phyloP scores from a whole-genome alignment of 2,329 filamentous ascomycete species.

The Pyrenophora teres region DNA sequence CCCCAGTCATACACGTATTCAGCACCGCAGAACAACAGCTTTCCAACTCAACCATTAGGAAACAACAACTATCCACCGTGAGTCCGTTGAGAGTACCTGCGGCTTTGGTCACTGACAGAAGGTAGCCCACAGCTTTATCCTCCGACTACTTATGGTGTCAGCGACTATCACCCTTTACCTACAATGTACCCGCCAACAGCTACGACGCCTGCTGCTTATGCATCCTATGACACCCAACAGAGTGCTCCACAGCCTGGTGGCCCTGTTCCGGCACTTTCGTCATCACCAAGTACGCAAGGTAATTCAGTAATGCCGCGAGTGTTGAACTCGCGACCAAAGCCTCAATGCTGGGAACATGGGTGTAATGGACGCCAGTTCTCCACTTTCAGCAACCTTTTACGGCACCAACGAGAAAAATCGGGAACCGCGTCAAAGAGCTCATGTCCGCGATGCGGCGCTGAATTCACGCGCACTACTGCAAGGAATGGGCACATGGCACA shows the following conservation, averaged over 20 bases:
- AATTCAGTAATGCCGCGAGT: slow-evolving; percentile 57
- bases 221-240: slow-evolving; percentile 38
- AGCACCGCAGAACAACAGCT: slow-evolving; percentile 34
- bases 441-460: slow-evolving; percentile 88
- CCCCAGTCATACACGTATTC: slow-evolving; percentile 41
- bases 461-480: slow-evolving; percentile 88
- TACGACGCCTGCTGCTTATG: slow-evolving; percentile 38
- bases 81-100: slow-evolving; percentile 10
- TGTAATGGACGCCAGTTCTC: slow-evolving; percentile 96
- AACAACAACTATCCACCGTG: slow-evolving; percentile 45
- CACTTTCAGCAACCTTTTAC: slow-evolving; percentile 90
- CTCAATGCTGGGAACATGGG: slow-evolving; percentile 95
- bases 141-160: slow-evolving; percentile 41
- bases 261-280: slow-evolving; percentile 31
- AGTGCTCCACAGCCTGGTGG: slow-evolving; percentile 25
- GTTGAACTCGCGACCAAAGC: slow-evolving; percentile 81
- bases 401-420: slow-evolving; percentile 93
- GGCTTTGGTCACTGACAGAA: slow-evolving; percentile 11
- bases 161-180: slow-evolving; percentile 42
- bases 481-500: slow-evolving; percentile 84
- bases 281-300: slow-evolving; percentile 32
- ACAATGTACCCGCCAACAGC: slow-evolving; percentile 45
- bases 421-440: slow-evolving; percentile 86
- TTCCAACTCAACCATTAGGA: slow-evolving; percentile 35
- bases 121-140: slow-evolving; percentile 41